Base-by-base conservation (phyloP, 1,139 yeast species). In the Debaryomyces singareniensis region DNA sequence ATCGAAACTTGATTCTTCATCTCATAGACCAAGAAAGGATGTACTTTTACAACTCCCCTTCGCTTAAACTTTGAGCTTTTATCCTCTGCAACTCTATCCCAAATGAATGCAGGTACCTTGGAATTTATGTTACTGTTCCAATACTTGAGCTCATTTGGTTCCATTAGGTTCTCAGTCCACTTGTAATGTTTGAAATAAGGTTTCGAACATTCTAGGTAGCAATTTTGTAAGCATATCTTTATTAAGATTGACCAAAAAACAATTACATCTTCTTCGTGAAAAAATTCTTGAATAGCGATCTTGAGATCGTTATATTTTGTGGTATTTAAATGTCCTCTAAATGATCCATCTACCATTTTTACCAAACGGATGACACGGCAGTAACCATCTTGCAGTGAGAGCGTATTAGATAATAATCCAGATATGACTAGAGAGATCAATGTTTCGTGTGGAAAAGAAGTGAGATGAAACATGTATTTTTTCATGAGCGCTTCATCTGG, bases 1-100 rank as follows among this genome's bases (percentile, higher is more conserved):
- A 47, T 28, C 2, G 42, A 35, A 16, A 38, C 38, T 20, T 38
- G 36, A 6, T 34, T 22, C 12, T 40, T 40, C 33, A 50, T 42
- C 20, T 46, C 42, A 4, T 43, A 39, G 10, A 44, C 34, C 4
- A 58, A 35, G 26, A 39, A 42, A 4, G 63, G 60, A 38, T 59
- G 62, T 9, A 54, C 38, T 16, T 35, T 33, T 5, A 60, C 35
- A 6, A 48, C 40, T 1, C 61, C 60, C 2, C 35, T 24, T 16
- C 27, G 28, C 25, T 28, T 29, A 27, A 14, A 27, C 16, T 16
- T 13, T 16, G 33, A 29, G 10, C 27, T 21, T 23, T 20, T 24
- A 10, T 23, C 16, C 12, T 27, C 27, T 10, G 23, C 15, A n/a
- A 26, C 15, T 12, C 20, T 24, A 7, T 33, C 35, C 37, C 39